Evolutionary conservation across 805 yeast genomes (phyloP).

Genomic region (Saturnispora besseyi): DNA sequence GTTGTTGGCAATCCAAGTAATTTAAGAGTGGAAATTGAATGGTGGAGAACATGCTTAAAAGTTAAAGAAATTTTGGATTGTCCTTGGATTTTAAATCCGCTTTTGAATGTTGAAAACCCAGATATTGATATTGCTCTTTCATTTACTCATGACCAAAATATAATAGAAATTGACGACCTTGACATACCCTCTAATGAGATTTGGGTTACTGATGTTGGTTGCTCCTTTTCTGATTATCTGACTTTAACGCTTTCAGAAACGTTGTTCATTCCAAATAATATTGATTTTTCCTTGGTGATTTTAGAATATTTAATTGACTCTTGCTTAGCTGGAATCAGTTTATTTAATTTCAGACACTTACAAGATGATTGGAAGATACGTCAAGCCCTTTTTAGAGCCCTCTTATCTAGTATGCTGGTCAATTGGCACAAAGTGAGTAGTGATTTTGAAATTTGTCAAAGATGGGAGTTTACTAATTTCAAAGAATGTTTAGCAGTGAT

Average conservation of each 20-base stretch:
- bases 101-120: neutral
- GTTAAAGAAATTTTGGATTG: constrained; percentile 12
- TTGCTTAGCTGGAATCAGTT: neutral
- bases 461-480: constrained; percentile 4
- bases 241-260: neutral
- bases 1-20: constrained; percentile 21
- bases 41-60: constrained; percentile 29
- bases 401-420: neutral
- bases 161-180: neutral
- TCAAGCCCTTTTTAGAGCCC: neutral
- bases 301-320: neutral
- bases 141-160: neutral
- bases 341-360: neutral
- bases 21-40: constrained; percentile 24
- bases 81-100: neutral
- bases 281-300: neutral
- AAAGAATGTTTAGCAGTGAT: neutral
- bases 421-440: neutral
- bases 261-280: neutral
- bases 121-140: constrained; percentile 2
- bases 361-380: neutral
- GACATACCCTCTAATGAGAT: neutral
- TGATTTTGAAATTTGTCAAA: neutral
- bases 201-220: constrained; percentile 5
- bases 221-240: constrained; percentile 3